These are phyloP conservation scores for Cryptosporidium felis DNA, from an alignment of 169 alveolate species.

Conservation along the genomic window DNA sequence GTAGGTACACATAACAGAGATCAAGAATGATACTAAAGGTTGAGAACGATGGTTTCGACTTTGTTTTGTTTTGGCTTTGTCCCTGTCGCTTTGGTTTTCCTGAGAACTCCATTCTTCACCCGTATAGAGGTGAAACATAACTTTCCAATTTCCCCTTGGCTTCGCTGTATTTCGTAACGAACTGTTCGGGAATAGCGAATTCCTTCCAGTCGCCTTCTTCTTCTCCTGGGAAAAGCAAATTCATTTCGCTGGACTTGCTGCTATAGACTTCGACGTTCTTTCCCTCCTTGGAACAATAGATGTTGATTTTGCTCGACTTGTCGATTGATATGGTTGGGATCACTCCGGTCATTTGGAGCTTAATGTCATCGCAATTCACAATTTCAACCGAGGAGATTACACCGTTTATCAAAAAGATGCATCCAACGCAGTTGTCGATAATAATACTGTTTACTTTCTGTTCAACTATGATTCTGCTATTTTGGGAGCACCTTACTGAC, in stretches of 20 bases:
- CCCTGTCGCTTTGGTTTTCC: too few species aligned
- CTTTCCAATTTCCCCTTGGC: slow-evolving; percentile 55
- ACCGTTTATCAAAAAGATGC: slow-evolving; percentile 68
- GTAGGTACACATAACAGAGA: too few species aligned
- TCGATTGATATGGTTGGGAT: slow-evolving; percentile 72
- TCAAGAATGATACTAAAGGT: too few species aligned
- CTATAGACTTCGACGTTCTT: slow-evolving; percentile 57
- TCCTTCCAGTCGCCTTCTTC: slow-evolving; percentile 74
- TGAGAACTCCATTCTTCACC: too few species aligned
- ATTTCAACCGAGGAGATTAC: slow-evolving; percentile 72
- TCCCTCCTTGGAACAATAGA: slow-evolving; percentile 54
- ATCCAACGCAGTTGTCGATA: slow-evolving; percentile 65
- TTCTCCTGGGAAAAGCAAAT: slow-evolving; percentile 68
- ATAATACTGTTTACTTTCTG: slow-evolving; percentile 71
- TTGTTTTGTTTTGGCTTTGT: too few species aligned
- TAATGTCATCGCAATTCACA: slow-evolving; percentile 62
- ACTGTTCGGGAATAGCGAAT: slow-evolving; percentile 74
- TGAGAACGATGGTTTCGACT: too few species aligned
- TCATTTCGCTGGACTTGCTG: slow-evolving; percentile 74
- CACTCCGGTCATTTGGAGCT: slow-evolving; percentile 72
- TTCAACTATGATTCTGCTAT: slow-evolving; percentile 60
- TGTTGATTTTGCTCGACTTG: slow-evolving; percentile 62
- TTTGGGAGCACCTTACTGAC: slow-evolving; percentile 51
- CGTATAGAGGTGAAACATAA: slow-evolving; percentile 45
- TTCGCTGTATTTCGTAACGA: slow-evolving; percentile 42